These are phyloP conservation scores for Vinca major DNA, from an alignment of 305 asterid genomes.

Conservation along the genomic window DNA sequence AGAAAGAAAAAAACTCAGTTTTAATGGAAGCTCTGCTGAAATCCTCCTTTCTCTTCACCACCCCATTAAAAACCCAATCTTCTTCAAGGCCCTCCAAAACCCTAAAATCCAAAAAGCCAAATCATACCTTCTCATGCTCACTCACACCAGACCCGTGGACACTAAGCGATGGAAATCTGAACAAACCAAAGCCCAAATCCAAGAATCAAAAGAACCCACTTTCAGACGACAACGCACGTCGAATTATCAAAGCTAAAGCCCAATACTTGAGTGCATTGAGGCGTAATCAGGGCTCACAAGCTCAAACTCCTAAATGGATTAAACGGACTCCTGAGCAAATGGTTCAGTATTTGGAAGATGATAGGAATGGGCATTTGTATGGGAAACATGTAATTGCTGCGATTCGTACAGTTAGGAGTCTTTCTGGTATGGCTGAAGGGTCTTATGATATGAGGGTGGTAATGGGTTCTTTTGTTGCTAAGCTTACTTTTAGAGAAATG, in stretches of 20 bases:
- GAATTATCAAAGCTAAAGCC: conserved; percentile 83
- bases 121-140: conserved; percentile 34
- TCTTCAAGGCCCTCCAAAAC: conserved; percentile 13
- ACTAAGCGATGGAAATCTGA: conserved; percentile 56
- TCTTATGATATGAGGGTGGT: conserved; percentile 71
- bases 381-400: conserved; percentile 92
- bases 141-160: conserved; percentile 82
- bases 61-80: conserved; percentile 20
- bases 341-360: conserved; percentile 81
- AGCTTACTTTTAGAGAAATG: conserved; percentile 86
- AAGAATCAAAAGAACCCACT: conserved; percentile 68
- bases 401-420: conserved; percentile 68
- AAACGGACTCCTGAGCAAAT: conserved; percentile 85
- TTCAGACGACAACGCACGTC: conserved; percentile 86
- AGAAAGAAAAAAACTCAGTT: not conserved
- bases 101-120: conserved; percentile 16
- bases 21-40: conserved; percentile 62
- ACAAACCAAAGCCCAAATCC: conserved; percentile 64
- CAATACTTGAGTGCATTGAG: conserved; percentile 61
- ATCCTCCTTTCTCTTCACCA: conserved; percentile 46
- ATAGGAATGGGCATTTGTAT: conserved; percentile 73
- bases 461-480: conserved; percentile 73
- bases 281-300: conserved; percentile 81
- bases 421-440: conserved; percentile 52
- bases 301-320: conserved; percentile 84